phyloP scores from a whole-genome alignment of 495 filamentous ascomycete genomes.

The Talaromyces nanjingensis region DNA sequence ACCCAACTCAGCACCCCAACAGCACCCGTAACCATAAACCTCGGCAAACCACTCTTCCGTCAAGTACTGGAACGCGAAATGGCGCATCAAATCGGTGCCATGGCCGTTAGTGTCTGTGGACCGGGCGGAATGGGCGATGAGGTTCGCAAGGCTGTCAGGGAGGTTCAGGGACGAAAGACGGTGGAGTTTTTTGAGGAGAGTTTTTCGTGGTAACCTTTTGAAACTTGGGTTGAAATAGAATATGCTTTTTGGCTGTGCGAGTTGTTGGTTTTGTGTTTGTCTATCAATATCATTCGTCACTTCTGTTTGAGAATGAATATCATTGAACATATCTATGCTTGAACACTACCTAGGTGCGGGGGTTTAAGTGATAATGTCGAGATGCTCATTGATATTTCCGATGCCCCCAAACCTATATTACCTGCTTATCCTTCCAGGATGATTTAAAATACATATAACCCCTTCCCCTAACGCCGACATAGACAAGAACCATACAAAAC shows the following conservation, averaged over 20 bases:
- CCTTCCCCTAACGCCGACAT: not conserved
- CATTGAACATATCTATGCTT: not conserved
- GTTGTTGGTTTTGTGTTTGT: not conserved
- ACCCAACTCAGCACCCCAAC: slow-evolving; percentile 15
- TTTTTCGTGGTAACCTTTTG: slow-evolving; percentile 32
- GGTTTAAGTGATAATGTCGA: not conserved
- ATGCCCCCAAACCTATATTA: not conserved
- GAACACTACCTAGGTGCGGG: not conserved
- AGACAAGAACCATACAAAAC: not conserved
- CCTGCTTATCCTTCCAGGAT: not conserved
- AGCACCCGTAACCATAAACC: slow-evolving; percentile 23
- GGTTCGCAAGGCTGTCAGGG: slow-evolving; percentile 31
- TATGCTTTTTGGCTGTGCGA: not conserved
- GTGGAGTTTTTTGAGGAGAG: slow-evolving; percentile 38
- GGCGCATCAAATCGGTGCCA: slow-evolving; percentile 31
- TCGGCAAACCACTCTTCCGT: slow-evolving; percentile 28
- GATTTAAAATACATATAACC: not conserved
- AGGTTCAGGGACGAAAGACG: slow-evolving; percentile 26
- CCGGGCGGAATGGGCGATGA: slow-evolving; percentile 38
- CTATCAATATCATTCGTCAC: not conserved
- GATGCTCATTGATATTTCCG: not conserved
- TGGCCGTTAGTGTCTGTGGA: slow-evolving; percentile 41
- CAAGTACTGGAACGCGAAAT: slow-evolving; percentile 29
- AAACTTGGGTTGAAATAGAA: not conserved
- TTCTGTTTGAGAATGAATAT: not conserved